Evolutionary conservation across 495 filamentous ascomycete species (phyloP), one percentile per base, ranked within the genome.

Genomic region (Melanomma pulvis-pyrius): DNA sequence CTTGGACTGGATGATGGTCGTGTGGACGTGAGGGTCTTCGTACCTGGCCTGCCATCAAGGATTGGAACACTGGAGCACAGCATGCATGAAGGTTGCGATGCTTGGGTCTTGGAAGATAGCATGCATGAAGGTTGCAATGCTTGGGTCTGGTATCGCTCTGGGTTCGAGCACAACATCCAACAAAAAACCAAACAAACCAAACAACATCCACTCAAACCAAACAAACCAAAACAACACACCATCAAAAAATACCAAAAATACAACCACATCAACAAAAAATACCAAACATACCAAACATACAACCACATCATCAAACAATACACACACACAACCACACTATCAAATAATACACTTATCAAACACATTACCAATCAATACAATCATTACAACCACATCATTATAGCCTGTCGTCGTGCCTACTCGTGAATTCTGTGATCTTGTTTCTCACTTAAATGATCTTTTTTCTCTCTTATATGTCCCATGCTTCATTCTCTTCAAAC

Each of bases 401-500:
- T 36, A 6, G 32, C 32, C 32, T 36, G 6, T 36, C 13, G 6
- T 36, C 6, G 6, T 36, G 13, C 13, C 13, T 36, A 36, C 13
- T 36, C 13, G 32, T 36, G 32, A 36, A 36, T 36, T 13, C 6
- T 36, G 32, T 6, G 32, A 6, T 13, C 13, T 6, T 36, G 32
- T 36, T 13, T 36, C 32, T 36, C 13, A 6, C 32, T 6, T 36
- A n/a, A n/a, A n/a, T 6, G 32, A 6, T 13, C 13, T 6, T 36
- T 6, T 36, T 13, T 36, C 32, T 36, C 13, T 36, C 32, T 6
- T 36, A n/a, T 15, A 11, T 44, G 8, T 54, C 51, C 51, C 51
- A 54, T 32, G 30, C 53, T 25, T 59, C 5, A n/a, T 62, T 39
- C 34, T 46, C 39, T 13, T 36, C 12, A 15, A 53, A 66, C 63